Conservation (phyloP, 345 rosid genomes). For the Aegle marmelos region DNA sequence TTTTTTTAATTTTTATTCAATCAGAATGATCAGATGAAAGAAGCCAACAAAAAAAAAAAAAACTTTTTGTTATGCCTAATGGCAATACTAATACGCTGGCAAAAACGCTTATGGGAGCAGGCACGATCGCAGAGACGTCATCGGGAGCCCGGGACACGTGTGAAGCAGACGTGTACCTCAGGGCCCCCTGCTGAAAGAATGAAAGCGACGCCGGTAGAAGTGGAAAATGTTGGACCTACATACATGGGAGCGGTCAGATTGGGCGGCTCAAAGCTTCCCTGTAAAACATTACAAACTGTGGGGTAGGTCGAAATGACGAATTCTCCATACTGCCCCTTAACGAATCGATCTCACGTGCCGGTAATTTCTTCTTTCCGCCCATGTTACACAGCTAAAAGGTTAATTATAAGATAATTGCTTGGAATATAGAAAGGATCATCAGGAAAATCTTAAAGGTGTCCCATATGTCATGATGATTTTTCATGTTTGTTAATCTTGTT, state of each 20-base stretch:
- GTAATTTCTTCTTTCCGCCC: too few relatives aligned
- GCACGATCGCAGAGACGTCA: background rate
- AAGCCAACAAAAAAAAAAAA: background rate
- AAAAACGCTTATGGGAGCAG: background rate
- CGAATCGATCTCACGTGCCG: background rate
- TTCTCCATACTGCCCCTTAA: constrained; percentile 1
- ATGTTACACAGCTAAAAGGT: background rate
- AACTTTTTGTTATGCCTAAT: background rate
- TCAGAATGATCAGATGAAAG: too few relatives aligned
- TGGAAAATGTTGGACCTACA: background rate
- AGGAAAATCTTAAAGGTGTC: background rate
- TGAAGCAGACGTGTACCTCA: constrained; percentile 2
- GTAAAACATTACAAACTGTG: background rate
- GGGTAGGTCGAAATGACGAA: background rate
- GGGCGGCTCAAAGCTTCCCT: constrained; percentile 25
- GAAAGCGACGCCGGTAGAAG: constrained; percentile 26
- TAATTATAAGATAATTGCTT: background rate
- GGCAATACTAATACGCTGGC: background rate
- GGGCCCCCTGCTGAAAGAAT: background rate
- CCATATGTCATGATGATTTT: background rate
- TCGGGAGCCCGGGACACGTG: background rate
- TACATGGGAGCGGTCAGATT: constrained; percentile 15
- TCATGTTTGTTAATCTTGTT: background rate
- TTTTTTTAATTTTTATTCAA: background rate
- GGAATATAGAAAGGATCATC: too few relatives aligned